Evolutionary conservation across 2,329 filamentous ascomycete species (phyloP).

Genomic region (Cladosporium velox): DNA sequence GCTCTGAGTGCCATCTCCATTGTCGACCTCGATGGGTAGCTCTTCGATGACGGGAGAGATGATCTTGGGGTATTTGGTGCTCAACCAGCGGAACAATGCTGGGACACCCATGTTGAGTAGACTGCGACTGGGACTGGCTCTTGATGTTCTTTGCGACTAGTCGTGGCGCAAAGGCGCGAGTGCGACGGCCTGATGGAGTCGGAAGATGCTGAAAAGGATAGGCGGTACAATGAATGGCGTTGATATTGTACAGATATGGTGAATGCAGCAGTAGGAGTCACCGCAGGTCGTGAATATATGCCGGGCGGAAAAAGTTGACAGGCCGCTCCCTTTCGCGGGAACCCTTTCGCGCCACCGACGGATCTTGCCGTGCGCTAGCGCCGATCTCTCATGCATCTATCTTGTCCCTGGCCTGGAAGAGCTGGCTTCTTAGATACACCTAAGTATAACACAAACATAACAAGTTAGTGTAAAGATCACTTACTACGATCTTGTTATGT

Average conservation of each 20-base stretch:
- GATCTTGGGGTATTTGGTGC: slow-evolving; percentile 96
- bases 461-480: background rate
- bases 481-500: too few relatives aligned
- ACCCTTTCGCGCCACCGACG: background rate
- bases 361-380: background rate
- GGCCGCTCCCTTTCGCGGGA: slow-evolving; percentile 25
- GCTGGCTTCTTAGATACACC: background rate
- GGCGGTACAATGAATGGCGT: background rate
- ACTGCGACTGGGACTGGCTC: background rate
- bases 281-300: background rate
- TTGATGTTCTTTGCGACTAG: background rate
- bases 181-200: background rate
- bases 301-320: slow-evolving; percentile 25
- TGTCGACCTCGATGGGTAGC: slow-evolving; percentile 72
- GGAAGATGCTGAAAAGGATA: background rate
- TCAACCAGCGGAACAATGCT: slow-evolving; percentile 93
- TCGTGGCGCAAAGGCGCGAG: background rate
- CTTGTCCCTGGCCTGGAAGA: background rate
- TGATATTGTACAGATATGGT: background rate
- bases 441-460: background rate
- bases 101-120: slow-evolving; percentile 77
- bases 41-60: slow-evolving; percentile 90
- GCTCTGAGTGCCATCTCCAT: slow-evolving; percentile 76
- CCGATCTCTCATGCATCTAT: background rate
- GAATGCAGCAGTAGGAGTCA: background rate